Percentiles rank a stretch among this genome's conserved stretches.
Conservation (phyloP, 2,329 filamentous ascomycete species). For the Fonsecaea nubica region DNA sequence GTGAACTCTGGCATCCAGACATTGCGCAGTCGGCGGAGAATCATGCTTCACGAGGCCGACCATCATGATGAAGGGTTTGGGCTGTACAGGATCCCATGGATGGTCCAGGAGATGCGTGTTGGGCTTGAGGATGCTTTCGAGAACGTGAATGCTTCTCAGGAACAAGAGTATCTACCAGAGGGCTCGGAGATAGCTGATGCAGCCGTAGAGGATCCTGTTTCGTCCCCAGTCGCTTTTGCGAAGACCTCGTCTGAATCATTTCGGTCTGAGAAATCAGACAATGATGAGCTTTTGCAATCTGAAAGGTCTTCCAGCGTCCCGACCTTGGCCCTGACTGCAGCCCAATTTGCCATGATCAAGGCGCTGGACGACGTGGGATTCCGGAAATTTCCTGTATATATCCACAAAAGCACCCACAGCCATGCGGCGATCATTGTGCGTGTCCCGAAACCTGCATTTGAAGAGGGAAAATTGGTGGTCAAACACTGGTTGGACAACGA, state of each 20-base stretch:
- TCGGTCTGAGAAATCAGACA: slow-evolving; percentile 43
- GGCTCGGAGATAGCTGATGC: slow-evolving; percentile 55
- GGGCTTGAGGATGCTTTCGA: slow-evolving; percentile 81
- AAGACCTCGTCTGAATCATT: slow-evolving; percentile 31
- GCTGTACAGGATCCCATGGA: slow-evolving; percentile 76
- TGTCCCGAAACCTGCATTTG: slow-evolving; percentile 68
- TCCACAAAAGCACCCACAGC: slow-evolving; percentile 72
- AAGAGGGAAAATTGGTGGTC: slow-evolving; percentile 78
- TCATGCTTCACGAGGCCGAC: slow-evolving; percentile 75
- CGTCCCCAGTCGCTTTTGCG: slow-evolving; percentile 18
- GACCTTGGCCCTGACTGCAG: slow-evolving; percentile 76
- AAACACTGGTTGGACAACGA: slow-evolving; percentile 79
- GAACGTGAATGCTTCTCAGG: slow-evolving; percentile 70
- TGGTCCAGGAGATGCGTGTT: slow-evolving; percentile 75
- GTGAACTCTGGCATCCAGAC: slow-evolving; percentile 79
- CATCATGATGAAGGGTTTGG: slow-evolving; percentile 70
- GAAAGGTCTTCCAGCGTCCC: slow-evolving; percentile 59
- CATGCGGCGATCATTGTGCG: slow-evolving; percentile 92
- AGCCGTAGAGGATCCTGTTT: slow-evolving; percentile 16
- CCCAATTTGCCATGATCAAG: slow-evolving; percentile 85
- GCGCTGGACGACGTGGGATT: slow-evolving; percentile 70
- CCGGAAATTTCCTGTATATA: slow-evolving; percentile 62
- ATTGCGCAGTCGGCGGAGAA: slow-evolving; percentile 74
- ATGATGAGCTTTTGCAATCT: slow-evolving; percentile 30
- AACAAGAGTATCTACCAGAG: slow-evolving; percentile 72